phyloP scores from a whole-genome alignment of 108 stramenopile species.

The Nitzschia inconspicua region DNA sequence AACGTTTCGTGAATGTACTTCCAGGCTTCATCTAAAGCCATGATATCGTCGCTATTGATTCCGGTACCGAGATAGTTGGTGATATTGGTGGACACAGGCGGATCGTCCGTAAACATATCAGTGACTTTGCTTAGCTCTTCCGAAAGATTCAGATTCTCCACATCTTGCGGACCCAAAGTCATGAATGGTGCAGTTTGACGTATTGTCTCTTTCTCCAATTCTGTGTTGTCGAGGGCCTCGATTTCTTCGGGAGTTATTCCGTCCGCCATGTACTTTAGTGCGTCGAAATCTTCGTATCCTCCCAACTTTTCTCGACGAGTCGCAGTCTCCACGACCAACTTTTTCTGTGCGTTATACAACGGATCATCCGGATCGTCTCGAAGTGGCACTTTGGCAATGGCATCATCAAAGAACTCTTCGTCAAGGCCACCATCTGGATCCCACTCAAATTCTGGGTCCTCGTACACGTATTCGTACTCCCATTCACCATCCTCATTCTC shows the following conservation, averaged over 20 bases:
- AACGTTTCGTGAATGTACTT: slow-evolving; percentile 41
- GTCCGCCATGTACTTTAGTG: slow-evolving; percentile 17
- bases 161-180: slow-evolving; percentile 38
- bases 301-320: slow-evolving; percentile 21
- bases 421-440: not conserved
- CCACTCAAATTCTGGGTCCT: not conserved
- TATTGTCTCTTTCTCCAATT: slow-evolving; percentile 18
- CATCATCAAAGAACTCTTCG: slow-evolving; percentile 6
- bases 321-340: slow-evolving; percentile 28
- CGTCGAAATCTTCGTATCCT: slow-evolving; percentile 26
- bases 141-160: slow-evolving; percentile 45
- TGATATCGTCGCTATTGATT: slow-evolving; percentile 56
- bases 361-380: slow-evolving; percentile 46
- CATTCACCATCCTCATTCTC: slow-evolving; percentile 18
- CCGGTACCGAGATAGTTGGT: slow-evolving; percentile 28
- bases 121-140: slow-evolving; percentile 39
- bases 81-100: slow-evolving; percentile 51
- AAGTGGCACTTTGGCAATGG: slow-evolving; percentile 11
- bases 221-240: slow-evolving; percentile 17
- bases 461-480: slow-evolving; percentile 8
- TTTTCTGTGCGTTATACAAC: slow-evolving; percentile 32
- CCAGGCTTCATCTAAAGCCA: slow-evolving; percentile 52
- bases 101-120: slow-evolving; percentile 52
- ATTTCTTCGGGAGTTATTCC: slow-evolving; percentile 30
- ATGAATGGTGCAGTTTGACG: slow-evolving; percentile 2